Percentiles rank a stretch among this genome's conserved stretches.
Conservation (phyloP, 306 rosid species). For the Myrica gale region DNA sequence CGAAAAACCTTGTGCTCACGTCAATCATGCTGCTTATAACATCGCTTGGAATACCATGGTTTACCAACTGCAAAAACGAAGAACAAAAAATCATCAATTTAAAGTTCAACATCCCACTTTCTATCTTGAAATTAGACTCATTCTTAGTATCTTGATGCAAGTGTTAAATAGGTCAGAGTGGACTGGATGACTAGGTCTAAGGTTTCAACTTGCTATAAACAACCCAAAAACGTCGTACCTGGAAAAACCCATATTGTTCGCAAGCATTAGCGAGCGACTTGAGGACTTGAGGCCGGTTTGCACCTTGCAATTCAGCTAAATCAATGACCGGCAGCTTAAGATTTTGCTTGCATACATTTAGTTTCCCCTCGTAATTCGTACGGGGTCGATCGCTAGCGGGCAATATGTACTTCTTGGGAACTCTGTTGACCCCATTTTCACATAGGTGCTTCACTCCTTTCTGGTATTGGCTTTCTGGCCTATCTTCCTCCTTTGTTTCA, state of each 20-base stretch:
- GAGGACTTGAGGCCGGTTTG: conserved; percentile 53
- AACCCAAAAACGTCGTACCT: conserved; percentile 39
- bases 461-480: conserved; percentile 34
- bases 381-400: conserved; percentile 61
- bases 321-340: conserved; percentile 70
- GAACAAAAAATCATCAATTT: background rate
- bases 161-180: background rate
- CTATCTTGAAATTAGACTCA: too few species aligned
- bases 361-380: background rate
- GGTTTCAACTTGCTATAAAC: background rate
- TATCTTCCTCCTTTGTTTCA: background rate
- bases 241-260: conserved; percentile 68
- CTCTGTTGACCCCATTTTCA: conserved; percentile 51
- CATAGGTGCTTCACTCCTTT: conserved; percentile 70
- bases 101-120: too few species aligned
- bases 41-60: conserved; percentile 67
- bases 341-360: conserved; percentile 19
- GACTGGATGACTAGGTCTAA: background rate
- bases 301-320: conserved; percentile 56
- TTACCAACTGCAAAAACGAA: conserved; percentile 52
- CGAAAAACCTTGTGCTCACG: conserved; percentile 56
- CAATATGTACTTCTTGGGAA: conserved; percentile 65
- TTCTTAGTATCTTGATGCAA: background rate
- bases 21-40: conserved; percentile 57
- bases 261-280: conserved; percentile 60